Evolutionary conservation across 2,329 filamentous ascomycete species (phyloP), one percentile per base, ranked within the genome.

Genomic region (Verticillium isaacii): DNA sequence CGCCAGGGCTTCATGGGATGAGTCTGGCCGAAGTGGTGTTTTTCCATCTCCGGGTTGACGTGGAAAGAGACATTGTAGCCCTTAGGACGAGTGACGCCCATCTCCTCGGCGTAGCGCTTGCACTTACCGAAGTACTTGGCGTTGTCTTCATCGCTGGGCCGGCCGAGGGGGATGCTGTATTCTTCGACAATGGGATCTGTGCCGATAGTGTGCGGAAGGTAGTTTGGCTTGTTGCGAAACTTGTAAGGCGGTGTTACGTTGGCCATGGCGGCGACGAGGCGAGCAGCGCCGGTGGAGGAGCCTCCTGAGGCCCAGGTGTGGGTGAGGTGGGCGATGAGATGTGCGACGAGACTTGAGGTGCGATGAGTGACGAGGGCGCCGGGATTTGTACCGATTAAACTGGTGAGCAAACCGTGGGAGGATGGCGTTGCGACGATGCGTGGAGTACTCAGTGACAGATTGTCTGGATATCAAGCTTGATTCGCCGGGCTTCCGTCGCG

Each of bases 1-100:
- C 95, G 91, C 94, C 95, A 98, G 63, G 95, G 95, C 75, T 99
- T 99, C 95, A 99, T 99, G 23, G 95, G 95, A 80, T 99, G 95
- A 11, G 92, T 93, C 77, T 92, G 90, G 67, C 95, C 95, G 74
- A 99, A 99, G 75, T 99, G 95, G 76, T 98, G 94, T 72, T 91
- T 90, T 78, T 99, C 95, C 73, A 98, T 96, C 63, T 92, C 88
- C 1, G 93, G 91, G 71, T 97, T 97, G 78, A 93, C 92, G 75
- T 99, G 95, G 77, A 93, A 98, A 11, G 94, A 97, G 56, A 99
- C 94, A 36, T 85, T 93, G 77, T 96, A 93, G 68, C 93, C 93
- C 71, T 90, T 89, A 1, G 94, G 93, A 39, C 88, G 85, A 59
- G 87, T 86, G 70, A 97, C 91, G 67, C 88, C 89, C 75, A 91